Conservation (phyloP, 495 filamentous ascomycete species). For the Penicillium dipodomyicola region DNA sequence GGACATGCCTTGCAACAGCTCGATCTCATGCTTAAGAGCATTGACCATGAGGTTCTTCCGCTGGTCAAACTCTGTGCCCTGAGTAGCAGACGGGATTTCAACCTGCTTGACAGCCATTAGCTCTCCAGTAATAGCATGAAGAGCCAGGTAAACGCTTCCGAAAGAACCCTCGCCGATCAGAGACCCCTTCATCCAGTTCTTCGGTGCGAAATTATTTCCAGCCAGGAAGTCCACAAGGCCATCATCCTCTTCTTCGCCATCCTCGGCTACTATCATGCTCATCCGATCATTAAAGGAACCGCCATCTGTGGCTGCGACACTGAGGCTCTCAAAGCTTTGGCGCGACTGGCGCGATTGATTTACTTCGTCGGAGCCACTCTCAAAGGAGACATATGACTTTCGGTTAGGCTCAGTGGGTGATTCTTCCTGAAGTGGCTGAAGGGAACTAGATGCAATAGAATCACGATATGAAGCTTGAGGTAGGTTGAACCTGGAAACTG, state of each 20-base stretch:
- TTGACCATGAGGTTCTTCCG: constrained; percentile 98
- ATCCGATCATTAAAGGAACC: constrained; percentile 68
- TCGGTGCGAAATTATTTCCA: constrained; percentile 88
- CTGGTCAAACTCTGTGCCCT: constrained; percentile 76
- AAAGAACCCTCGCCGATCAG: constrained; percentile 97
- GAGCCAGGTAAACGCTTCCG: constrained; percentile 90
- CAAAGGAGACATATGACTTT: constrained; percentile 95
- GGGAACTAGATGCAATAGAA: constrained; percentile 80
- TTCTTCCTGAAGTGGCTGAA: constrained; percentile 89
- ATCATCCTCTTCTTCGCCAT: constrained; percentile 83
- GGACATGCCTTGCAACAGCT: constrained; percentile 87
- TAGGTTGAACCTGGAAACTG: constrained; percentile 58
- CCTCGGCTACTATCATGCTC: constrained; percentile 61
- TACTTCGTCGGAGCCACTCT: constrained; percentile 79
- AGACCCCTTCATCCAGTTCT: constrained; percentile 99
- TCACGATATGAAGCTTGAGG: constrained; percentile 69
- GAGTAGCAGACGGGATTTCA: constrained; percentile 78
- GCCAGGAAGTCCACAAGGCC: constrained; percentile 79
- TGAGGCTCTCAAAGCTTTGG: constrained; percentile 79
- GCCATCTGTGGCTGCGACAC: constrained; percentile 61
- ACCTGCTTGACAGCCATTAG: constrained; percentile 99
- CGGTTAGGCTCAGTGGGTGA: constrained; percentile 84
- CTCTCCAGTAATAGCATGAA: constrained; percentile 96
- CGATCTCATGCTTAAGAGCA: constrained; percentile 93
- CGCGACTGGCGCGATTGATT: constrained; percentile 54